Evolutionary conservation across 1,139 yeast genomes (phyloP).

Genomic region (Kluyveromyces marxianus): DNA sequence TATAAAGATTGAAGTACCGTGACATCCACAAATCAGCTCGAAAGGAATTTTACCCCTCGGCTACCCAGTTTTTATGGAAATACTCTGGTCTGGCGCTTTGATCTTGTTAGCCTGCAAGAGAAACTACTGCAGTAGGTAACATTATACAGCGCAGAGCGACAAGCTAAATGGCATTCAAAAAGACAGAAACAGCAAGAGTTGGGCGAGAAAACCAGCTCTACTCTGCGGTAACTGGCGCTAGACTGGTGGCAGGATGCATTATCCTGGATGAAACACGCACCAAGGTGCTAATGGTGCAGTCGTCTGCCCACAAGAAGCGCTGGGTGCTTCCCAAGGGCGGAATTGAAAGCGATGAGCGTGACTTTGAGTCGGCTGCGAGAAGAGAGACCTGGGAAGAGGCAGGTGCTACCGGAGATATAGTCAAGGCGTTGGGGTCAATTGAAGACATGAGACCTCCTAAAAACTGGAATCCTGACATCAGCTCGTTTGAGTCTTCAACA

Average conservation of each 20-base stretch:
- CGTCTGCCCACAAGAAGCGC: slow-evolving; percentile 54
- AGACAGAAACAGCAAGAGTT: slow-evolving; percentile 24
- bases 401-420: slow-evolving; percentile 66
- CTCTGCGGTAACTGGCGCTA: slow-evolving; percentile 54
- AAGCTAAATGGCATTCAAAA: slow-evolving; percentile 8
- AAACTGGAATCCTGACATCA: slow-evolving; percentile 39
- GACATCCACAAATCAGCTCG: too few species aligned
- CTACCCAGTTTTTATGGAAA: too few species aligned
- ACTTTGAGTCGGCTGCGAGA: slow-evolving; percentile 47
- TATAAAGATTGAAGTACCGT: too few species aligned
- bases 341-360: slow-evolving; percentile 75
- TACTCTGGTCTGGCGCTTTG: too few species aligned
- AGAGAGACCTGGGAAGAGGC: slow-evolving; percentile 99
- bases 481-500: slow-evolving; percentile 18
- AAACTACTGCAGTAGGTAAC: too few species aligned
- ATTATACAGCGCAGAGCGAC: too few species aligned
- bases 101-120: too few species aligned
- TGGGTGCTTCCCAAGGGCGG: slow-evolving; percentile 98
- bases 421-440: slow-evolving; percentile 51
- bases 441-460: slow-evolving; percentile 62
- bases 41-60: too few species aligned
- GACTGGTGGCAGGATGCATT: slow-evolving; percentile 85
- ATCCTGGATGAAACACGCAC: slow-evolving; percentile 51
- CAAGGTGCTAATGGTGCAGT: slow-evolving; percentile 69
- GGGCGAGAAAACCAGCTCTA: slow-evolving; percentile 39